A percentile compares a stretch with the other conserved stretches of the same genome.
phyloP scores from a whole-genome alignment of 164 flowering plant species.

The Nymphaea thermarum region DNA sequence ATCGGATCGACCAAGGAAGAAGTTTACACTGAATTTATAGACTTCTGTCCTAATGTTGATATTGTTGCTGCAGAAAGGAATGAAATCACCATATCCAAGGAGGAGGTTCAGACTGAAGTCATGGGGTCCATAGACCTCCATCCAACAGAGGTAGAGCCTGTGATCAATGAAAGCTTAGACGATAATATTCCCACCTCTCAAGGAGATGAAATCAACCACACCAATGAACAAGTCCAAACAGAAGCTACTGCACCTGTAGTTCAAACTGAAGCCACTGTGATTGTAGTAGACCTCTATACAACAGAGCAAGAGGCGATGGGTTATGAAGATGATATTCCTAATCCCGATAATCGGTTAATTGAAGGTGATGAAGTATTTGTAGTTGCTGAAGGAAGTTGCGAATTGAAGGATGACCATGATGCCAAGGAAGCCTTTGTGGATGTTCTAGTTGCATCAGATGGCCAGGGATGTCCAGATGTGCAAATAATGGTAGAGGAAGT shows the following conservation, averaged over 20 bases:
- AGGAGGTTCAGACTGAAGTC: too few relatives aligned
- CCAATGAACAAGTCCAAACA: too few relatives aligned
- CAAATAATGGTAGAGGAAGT: background rate
- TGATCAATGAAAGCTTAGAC: too few relatives aligned
- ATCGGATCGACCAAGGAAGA: too few relatives aligned
- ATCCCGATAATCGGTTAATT: background rate
- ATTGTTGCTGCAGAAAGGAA: too few relatives aligned
- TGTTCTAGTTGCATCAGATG: background rate
- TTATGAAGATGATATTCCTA: background rate
- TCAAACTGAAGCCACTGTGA: too few relatives aligned
- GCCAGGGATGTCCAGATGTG: background rate
- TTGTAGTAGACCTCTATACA: background rate
- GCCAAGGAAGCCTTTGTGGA: background rate
- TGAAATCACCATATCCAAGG: too few relatives aligned
- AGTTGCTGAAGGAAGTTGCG: background rate
- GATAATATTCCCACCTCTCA: too few relatives aligned
- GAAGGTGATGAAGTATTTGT: background rate
- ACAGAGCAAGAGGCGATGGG: background rate
- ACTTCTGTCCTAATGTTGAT: too few relatives aligned
- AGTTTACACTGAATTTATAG: too few relatives aligned
- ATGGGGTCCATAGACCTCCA: background rate
- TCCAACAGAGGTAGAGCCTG: background rate
- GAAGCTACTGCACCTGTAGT: too few relatives aligned
- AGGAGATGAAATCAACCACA: too few relatives aligned
- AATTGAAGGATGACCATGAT: background rate